Evolutionary conservation across 148 eudicot species (phyloP).

Genomic region (Polygonum aviculare): DNA sequence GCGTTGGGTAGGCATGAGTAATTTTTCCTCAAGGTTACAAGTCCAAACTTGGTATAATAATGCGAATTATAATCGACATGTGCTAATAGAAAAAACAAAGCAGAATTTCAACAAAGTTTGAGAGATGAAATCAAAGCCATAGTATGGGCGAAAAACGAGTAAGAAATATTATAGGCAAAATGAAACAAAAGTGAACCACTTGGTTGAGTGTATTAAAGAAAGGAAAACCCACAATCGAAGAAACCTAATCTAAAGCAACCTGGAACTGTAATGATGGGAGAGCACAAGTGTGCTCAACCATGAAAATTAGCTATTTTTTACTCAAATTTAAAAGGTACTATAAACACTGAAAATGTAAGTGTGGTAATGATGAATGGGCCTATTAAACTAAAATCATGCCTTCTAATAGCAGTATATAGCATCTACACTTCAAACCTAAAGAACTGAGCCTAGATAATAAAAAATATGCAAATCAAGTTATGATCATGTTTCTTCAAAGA

Average conservation of each 20-base stretch:
- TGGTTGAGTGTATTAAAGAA: too few relatives aligned
- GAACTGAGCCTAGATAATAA: neutral
- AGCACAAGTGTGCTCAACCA: neutral
- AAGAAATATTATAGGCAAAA: too few relatives aligned
- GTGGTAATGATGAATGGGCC: neutral
- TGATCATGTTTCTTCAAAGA: neutral
- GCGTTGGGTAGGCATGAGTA: constrained; percentile 51
- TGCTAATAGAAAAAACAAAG: too few relatives aligned
- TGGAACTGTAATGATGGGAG: neutral
- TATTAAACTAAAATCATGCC: neutral
- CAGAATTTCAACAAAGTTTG: too few relatives aligned
- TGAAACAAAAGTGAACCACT: too few relatives aligned
- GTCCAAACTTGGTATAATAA: neutral
- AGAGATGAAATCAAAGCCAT: too few relatives aligned
- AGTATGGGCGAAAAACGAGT: too few relatives aligned
- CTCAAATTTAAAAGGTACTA: neutral
- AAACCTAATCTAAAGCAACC: too few relatives aligned
- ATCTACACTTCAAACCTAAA: neutral
- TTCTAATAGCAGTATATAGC: neutral
- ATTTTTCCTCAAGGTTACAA: constrained; percentile 73
- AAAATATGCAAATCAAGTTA: neutral
- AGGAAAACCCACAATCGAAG: too few relatives aligned
- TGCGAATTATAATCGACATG: too few relatives aligned
- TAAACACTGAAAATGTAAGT: neutral
- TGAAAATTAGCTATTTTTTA: neutral